These are phyloP conservation scores for Penicillium argentinense DNA, from an alignment of 495 filamentous ascomycete genomes.

Conservation along the genomic window DNA sequence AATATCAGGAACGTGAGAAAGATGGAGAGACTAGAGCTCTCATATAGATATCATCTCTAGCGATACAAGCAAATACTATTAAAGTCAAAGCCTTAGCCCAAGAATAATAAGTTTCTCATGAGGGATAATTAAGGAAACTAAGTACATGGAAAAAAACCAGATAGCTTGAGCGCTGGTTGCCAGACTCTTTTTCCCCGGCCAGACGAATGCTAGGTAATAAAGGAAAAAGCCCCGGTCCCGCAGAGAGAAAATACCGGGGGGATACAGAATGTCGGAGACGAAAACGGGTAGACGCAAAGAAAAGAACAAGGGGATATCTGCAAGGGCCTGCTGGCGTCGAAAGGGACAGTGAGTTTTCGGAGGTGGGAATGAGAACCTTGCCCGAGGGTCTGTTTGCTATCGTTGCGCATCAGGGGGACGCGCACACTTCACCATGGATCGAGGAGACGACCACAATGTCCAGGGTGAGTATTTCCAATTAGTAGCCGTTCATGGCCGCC, in stretches of 20 bases:
- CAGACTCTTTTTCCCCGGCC: conserved; percentile 32
- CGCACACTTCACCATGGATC: conserved; percentile 11
- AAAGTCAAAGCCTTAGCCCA: not conserved
- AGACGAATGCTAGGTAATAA: conserved; percentile 30
- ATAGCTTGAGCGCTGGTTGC: conserved; percentile 31
- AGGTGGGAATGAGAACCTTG: conserved; percentile 13
- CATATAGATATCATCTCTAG: not conserved
- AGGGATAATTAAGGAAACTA: conserved; percentile 42
- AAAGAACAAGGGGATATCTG: conserved; percentile 49
- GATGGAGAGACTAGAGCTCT: not conserved
- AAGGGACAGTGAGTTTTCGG: conserved; percentile 30
- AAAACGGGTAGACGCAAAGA: conserved; percentile 30
- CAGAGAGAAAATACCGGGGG: conserved; percentile 5
- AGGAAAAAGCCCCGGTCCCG: conserved; percentile 21
- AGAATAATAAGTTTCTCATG: conserved; percentile 27
- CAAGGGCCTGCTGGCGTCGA: conserved; percentile 43
- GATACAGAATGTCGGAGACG: conserved; percentile 26
- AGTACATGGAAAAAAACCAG: conserved; percentile 40
- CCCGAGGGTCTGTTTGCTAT: conserved; percentile 11
- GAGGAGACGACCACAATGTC: conserved; percentile 8
- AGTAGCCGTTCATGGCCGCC: conserved; percentile 98
- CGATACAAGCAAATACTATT: not conserved
- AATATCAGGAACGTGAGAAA: no score
- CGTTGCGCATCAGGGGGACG: conserved; percentile 15
- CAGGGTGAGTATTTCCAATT: conserved; percentile 28